Evolutionary conservation across 192 early-diverging fungal species (phyloP).

Genomic region (Umbelopsis sp.): DNA sequence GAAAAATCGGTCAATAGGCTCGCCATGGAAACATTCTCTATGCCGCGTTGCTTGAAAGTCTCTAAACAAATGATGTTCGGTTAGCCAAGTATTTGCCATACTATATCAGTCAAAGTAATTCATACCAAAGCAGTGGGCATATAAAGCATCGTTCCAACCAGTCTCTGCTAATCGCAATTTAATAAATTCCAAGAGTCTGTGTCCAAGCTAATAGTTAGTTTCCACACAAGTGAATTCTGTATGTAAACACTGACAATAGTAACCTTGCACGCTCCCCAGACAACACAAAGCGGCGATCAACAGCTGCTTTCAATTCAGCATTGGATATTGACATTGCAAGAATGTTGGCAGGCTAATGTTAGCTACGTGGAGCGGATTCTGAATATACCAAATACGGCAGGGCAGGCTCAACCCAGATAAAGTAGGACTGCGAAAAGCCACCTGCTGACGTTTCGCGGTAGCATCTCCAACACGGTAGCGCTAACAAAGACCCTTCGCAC

Average conservation of each 20-base stretch:
- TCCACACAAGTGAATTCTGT: neutral
- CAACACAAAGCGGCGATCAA: constrained; percentile 30
- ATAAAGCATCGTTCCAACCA: constrained; percentile 34
- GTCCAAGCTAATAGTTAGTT: neutral
- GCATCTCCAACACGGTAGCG: constrained; percentile 3
- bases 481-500: constrained; percentile 16
- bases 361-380: neutral
- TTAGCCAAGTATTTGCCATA: neutral
- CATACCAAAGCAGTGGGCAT: constrained; percentile 33
- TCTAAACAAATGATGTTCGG: constrained; percentile 16
- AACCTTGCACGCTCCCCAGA: constrained; percentile 39
- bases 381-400: no score
- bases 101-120: no score
- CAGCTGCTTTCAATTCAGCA: constrained; percentile 24
- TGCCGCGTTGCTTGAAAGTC: constrained; percentile 13
- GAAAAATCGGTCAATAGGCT: constrained; percentile 21
- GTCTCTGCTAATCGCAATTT: constrained; percentile 30
- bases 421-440: constrained; percentile 20
- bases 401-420: neutral
- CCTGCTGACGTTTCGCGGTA: constrained; percentile 22
- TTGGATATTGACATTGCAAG: constrained; percentile 6
- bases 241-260: no score
- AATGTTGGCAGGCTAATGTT: neutral
- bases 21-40: constrained; percentile 29
- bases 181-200: constrained; percentile 27